These are phyloP conservation scores for Peribolospora baueri DNA, from an alignment of 768 basidiomycete species.

Conservation along the genomic window DNA sequence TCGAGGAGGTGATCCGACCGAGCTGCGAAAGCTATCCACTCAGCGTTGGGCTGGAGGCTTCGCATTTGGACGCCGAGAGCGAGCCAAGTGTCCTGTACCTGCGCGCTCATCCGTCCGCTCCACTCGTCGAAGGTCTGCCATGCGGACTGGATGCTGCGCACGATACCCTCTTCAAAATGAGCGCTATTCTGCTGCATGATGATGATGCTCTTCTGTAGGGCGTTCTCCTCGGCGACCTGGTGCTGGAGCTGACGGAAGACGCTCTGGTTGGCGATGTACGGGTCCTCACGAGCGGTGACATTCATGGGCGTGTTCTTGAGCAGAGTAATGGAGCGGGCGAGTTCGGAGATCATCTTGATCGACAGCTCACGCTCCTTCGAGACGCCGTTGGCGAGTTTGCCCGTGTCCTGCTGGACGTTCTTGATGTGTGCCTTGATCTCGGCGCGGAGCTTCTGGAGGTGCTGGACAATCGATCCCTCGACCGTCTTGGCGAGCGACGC, in stretches of 20 bases:
- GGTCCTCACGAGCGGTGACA: constrained; percentile 55
- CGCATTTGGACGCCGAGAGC: constrained; percentile 48
- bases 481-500: constrained; percentile 88
- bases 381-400: constrained; percentile 31
- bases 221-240: constrained; percentile 79
- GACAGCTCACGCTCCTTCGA: constrained; percentile 83
- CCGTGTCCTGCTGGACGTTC: constrained; percentile 16
- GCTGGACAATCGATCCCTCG: constrained; percentile 90
- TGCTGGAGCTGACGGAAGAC: constrained; percentile 61
- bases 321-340: constrained; percentile 60
- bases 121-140: constrained; percentile 89
- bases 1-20: constrained; percentile 84
- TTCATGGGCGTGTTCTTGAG: constrained; percentile 87
- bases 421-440: constrained; percentile 98
- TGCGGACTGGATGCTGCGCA: constrained; percentile 79
- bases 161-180: constrained; percentile 89
- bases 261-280: constrained; percentile 45
- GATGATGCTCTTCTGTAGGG: constrained; percentile 86
- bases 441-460: constrained; percentile 73
- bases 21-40: constrained; percentile 90
- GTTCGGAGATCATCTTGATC: constrained; percentile 58
- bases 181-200: constrained; percentile 93
- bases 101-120: constrained; percentile 36
- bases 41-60: constrained; percentile 36
- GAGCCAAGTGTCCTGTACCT: constrained; percentile 52